A percentile compares a stretch with the other conserved stretches of the same genome.
Evolutionary conservation across 1,284 basidiomycete genomes (phyloP).

Genomic region (Tausonia pullulans): DNA sequence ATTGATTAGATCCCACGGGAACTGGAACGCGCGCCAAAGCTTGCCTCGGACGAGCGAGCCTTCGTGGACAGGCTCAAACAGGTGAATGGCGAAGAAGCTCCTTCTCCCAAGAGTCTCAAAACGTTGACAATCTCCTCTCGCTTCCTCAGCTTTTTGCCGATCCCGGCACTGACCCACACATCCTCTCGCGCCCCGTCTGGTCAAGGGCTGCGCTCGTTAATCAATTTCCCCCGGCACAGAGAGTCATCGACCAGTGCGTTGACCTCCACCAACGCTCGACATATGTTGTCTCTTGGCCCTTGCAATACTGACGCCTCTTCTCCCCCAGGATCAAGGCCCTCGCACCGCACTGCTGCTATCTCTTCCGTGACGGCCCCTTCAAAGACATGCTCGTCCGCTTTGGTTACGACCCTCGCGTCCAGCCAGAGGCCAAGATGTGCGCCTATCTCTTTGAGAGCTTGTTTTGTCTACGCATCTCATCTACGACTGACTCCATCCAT

Average conservation of each 20-base stretch:
- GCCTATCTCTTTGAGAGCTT: conserved; percentile 16
- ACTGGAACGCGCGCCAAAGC: conserved; percentile 24
- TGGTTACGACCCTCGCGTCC: conserved; percentile 75
- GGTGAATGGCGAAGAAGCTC: conserved; percentile 33
- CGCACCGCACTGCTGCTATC: conserved; percentile 49
- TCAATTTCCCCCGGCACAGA: conserved; percentile 59
- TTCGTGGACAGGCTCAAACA: conserved; percentile 50
- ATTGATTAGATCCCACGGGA: too few species aligned
- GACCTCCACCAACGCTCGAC: neutral
- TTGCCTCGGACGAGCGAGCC: conserved; percentile 41
- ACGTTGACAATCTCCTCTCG: neutral
- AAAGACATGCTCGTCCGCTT: conserved; percentile 77
- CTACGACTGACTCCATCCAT: conserved; percentile 1
- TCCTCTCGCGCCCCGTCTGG: conserved; percentile 71
- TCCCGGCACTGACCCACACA: conserved; percentile 22
- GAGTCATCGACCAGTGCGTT: conserved; percentile 56
- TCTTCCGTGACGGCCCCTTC: conserved; percentile 89
- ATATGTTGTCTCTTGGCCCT: conserved; percentile 42
- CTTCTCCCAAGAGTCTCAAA: too few species aligned
- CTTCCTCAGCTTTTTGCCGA: neutral
- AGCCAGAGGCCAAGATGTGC: conserved; percentile 61
- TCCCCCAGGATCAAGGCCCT: conserved; percentile 36
- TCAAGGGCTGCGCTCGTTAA: conserved; percentile 71
- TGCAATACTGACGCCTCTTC: conserved; percentile 14
- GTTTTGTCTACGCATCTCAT: conserved; percentile 16